Evolutionary conservation across 2,329 filamentous ascomycete species (phyloP).

Genomic region (Fusarium annulatum): DNA sequence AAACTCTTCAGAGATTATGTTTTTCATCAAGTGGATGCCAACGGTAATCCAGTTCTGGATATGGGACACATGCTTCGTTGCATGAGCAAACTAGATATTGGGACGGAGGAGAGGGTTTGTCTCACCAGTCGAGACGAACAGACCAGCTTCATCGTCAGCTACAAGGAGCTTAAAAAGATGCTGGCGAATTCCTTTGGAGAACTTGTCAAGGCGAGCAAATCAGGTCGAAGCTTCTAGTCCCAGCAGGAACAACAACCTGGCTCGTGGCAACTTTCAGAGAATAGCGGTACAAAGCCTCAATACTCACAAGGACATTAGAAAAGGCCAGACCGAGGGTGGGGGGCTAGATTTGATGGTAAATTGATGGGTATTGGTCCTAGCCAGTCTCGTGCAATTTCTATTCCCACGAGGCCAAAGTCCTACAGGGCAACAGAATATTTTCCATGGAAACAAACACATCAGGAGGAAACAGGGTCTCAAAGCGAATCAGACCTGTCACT

Average conservation of each 20-base stretch:
- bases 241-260: slow-evolving; percentile 5
- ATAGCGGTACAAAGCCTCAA: not conserved
- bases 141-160: slow-evolving; percentile 87
- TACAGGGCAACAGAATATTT: not conserved
- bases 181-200: slow-evolving; percentile 68
- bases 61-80: slow-evolving; percentile 88
- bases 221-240: slow-evolving; percentile 50
- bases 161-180: slow-evolving; percentile 84
- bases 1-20: slow-evolving; percentile 98
- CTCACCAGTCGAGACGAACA: slow-evolving; percentile 92
- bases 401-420: not conserved
- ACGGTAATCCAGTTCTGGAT: slow-evolving; percentile 85
- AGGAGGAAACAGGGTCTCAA: not conserved
- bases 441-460: not conserved
- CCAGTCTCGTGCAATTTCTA: not conserved
- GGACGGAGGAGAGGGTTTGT: slow-evolving; percentile 85
- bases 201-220: slow-evolving; percentile 61
- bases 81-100: slow-evolving; percentile 92
- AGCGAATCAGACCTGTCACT: not conserved
- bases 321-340: not conserved
- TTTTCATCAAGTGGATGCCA: slow-evolving; percentile 92
- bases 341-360: not conserved
- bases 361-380: not conserved
- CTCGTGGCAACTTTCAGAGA: not conserved
- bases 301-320: not conserved